Conservation (phyloP, 176 grass and related monocot genomes). For the Triticum aestivum region IWGSC_CS_RefSeq_v2.1 NC_057814.1:571245913-571246412, state of each 20-base stretch:
- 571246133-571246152: constrained; percentile 24
- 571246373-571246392: background rate
- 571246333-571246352: too few relatives aligned
- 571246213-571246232: constrained; percentile 39
- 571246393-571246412: constrained; percentile 33
- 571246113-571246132: constrained; percentile 16
- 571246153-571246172: constrained; percentile 94
- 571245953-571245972: background rate
- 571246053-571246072: constrained; percentile 92
- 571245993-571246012: constrained; percentile 32
- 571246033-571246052: constrained; percentile 85
- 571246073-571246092: constrained; percentile 72
- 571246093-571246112: constrained; percentile 27
- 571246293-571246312: too few relatives aligned
- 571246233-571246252: too few relatives aligned
- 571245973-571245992: background rate
- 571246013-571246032: constrained; percentile 96
- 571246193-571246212: constrained; percentile 75
- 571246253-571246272: too few relatives aligned
- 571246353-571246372: background rate
- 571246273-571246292: too few relatives aligned
- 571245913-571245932: background rate
- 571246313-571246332: too few relatives aligned
- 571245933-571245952: constrained; percentile 13
- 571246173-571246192: constrained; percentile 90